Evolutionary conservation across 495 filamentous ascomycete species (phyloP).

Genomic region (Penicillium simplicissimum): DNA sequence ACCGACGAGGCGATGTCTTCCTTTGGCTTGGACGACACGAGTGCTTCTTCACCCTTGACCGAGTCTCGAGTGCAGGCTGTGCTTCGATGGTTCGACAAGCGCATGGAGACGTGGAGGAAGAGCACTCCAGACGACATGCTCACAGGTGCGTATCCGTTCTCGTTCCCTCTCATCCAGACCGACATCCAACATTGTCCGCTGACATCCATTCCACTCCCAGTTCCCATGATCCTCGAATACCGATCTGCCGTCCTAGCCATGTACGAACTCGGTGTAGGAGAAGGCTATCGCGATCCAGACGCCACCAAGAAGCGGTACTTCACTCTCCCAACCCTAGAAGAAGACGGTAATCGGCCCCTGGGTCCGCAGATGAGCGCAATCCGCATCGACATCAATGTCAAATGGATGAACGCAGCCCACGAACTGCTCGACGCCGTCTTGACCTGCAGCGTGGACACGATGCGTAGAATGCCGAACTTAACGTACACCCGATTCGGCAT

Average conservation of each 20-base stretch:
- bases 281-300: conserved; percentile 53
- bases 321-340: conserved; percentile 41
- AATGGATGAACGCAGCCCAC: conserved; percentile 52
- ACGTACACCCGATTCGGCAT: conserved; percentile 47
- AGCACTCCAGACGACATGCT: conserved; percentile 39
- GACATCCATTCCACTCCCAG: conserved; percentile 39
- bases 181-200: conserved; percentile 20
- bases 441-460: conserved; percentile 37
- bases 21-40: conserved; percentile 53
- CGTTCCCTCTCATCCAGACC: not conserved
- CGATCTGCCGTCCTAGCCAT: conserved; percentile 47
- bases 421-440: conserved; percentile 49
- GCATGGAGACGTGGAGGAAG: conserved; percentile 47
- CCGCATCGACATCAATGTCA: conserved; percentile 50
- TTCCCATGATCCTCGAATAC: conserved; percentile 48
- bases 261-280: conserved; percentile 52
- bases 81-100: conserved; percentile 50
- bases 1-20: conserved; percentile 49
- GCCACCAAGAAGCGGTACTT: conserved; percentile 41
- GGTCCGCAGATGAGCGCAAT: conserved; percentile 39
- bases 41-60: conserved; percentile 39
- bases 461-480: conserved; percentile 49
- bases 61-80: conserved; percentile 49
- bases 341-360: conserved; percentile 25
- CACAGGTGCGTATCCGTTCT: conserved; percentile 31